Percentiles rank a stretch among this genome's conserved stretches.
Evolutionary conservation across 2,329 filamentous ascomycete species (phyloP).

Genomic region (Aspergillus sojae): DNA sequence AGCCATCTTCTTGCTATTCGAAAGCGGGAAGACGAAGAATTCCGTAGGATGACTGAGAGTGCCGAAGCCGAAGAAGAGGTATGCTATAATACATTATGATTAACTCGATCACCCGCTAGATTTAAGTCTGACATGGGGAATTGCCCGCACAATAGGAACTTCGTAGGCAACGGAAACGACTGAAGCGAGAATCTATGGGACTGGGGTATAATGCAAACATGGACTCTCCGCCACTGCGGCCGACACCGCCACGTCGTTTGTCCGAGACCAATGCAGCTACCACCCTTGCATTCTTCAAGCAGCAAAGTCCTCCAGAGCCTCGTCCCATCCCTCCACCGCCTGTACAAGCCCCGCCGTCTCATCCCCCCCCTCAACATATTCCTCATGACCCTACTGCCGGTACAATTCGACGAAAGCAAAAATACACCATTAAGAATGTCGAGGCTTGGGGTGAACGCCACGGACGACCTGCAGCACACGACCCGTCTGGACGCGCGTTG

Average conservation of each 20-base stretch:
- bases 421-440: conserved; percentile 47
- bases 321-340: conserved; percentile 32
- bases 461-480: conserved; percentile 44
- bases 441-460: conserved; percentile 47
- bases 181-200: conserved; percentile 46
- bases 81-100: conserved; percentile 18
- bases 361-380: conserved; percentile 26
- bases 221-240: conserved; percentile 42
- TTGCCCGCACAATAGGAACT: conserved; percentile 33
- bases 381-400: conserved; percentile 32
- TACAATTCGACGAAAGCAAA: conserved; percentile 41
- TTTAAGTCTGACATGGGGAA: conserved; percentile 9
- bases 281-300: conserved; percentile 45
- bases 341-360: conserved; percentile 26
- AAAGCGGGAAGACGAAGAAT: conserved; percentile 46
- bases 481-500: conserved; percentile 40
- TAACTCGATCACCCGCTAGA: conserved; percentile 3
- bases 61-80: conserved; percentile 46
- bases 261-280: conserved; percentile 46
- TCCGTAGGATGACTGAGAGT: conserved; percentile 42
- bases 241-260: conserved; percentile 41
- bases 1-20: conserved; percentile 40
- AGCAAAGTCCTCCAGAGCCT: conserved; percentile 44
- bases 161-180: conserved; percentile 41
- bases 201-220: conserved; percentile 35